phyloP scores from a whole-genome alignment of 202 grass and related monocot genomes.

The Schoenoplectus triqueter region DNA sequence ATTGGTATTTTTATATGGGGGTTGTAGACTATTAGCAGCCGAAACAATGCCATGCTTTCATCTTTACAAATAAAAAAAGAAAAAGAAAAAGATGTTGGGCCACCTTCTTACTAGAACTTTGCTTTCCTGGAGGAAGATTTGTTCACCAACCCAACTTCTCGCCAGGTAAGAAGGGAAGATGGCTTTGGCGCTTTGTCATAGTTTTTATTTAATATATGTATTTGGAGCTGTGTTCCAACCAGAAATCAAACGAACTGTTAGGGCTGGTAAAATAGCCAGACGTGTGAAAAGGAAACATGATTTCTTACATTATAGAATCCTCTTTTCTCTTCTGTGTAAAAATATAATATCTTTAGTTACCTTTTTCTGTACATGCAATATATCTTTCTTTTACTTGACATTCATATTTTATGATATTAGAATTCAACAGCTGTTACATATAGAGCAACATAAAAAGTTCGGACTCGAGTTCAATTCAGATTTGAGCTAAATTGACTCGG shows the following conservation, averaged over 20 bases:
- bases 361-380: background rate
- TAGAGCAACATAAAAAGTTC: no score
- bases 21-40: background rate
- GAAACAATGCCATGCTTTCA: background rate
- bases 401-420: background rate
- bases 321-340: background rate
- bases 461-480: no score
- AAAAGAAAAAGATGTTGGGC: background rate
- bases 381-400: background rate
- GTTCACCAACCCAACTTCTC: slow-evolving; percentile 25
- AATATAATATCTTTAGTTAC: background rate
- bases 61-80: background rate
- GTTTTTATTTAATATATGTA: slow-evolving; percentile 10
- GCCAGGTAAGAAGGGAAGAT: slow-evolving; percentile 9
- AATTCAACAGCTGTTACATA: background rate
- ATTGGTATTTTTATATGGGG: background rate
- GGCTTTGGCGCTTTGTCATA: no score
- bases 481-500: no score
- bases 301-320: background rate
- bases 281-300: background rate
- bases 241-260: slow-evolving; percentile 22
- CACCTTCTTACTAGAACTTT: background rate
- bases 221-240: slow-evolving; percentile 20
- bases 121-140: background rate
- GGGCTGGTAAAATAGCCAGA: background rate